Conservation (phyloP, 306 rosid genomes). For the Quercus engelmannii region DNA sequence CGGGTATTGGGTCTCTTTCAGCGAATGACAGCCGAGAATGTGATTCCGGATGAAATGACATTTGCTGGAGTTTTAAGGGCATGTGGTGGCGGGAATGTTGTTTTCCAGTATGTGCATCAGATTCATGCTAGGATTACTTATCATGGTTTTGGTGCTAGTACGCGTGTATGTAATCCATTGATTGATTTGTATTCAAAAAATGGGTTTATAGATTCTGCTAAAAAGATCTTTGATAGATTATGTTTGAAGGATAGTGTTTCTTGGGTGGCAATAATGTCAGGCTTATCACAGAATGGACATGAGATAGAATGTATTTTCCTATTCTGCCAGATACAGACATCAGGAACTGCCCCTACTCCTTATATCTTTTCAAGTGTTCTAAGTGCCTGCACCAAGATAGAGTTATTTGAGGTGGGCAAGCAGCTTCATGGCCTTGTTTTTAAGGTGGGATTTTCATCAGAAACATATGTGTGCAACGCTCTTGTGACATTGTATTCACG, state of each 20-base stretch:
- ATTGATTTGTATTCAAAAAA: slow-evolving; percentile 68
- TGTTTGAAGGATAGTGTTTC: slow-evolving; percentile 59
- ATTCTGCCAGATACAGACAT: slow-evolving; percentile 63
- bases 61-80: slow-evolving; percentile 63
- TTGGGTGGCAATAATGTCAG: slow-evolving; percentile 88
- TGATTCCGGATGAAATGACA: slow-evolving; percentile 48
- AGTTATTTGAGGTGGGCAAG: slow-evolving; percentile 46
- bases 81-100: slow-evolving; percentile 43
- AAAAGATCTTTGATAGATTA: slow-evolving; percentile 54
- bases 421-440: slow-evolving; percentile 75
- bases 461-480: slow-evolving; percentile 85
- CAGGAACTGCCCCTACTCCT: slow-evolving; percentile 63
- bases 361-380: slow-evolving; percentile 72
- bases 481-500: slow-evolving; percentile 73
- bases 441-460: slow-evolving; percentile 70
- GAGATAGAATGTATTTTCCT: slow-evolving; percentile 68
- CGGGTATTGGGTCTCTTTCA: slow-evolving; percentile 39
- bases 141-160: slow-evolving; percentile 55
- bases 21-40: slow-evolving; percentile 45
- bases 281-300: slow-evolving; percentile 65
- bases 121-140: slow-evolving; percentile 59
- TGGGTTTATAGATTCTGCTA: slow-evolving; percentile 51
- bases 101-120: slow-evolving; percentile 48
- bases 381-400: slow-evolving; percentile 70
- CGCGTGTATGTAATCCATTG: slow-evolving; percentile 56